Conservation (phyloP, 2,329 filamentous ascomycete genomes). For the Colletotrichum gloeosporioides region DNA sequence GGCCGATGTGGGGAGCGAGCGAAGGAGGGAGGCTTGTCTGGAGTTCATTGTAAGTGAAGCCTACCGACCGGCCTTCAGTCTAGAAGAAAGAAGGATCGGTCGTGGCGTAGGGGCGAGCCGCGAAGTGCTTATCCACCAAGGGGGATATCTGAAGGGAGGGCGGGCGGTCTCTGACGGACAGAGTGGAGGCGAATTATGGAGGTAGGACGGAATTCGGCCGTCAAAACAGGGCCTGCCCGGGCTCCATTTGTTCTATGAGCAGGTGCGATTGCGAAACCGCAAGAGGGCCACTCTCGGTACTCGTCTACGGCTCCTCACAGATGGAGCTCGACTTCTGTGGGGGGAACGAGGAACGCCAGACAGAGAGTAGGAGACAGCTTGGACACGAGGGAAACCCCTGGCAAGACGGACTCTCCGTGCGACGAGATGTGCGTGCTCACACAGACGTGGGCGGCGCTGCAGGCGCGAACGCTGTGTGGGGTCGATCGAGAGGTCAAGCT, state of each 20-base stretch:
- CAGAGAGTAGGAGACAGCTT: neutral
- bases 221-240: neutral
- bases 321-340: neutral
- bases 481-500: slow-evolving; percentile 14
- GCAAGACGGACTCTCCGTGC: neutral
- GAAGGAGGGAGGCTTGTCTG: neutral
- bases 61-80: neutral
- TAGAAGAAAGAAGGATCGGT: neutral
- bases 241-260: neutral
- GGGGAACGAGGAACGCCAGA: neutral
- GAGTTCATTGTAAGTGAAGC: neutral
- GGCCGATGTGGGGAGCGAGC: neutral
- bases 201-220: slow-evolving; percentile 17
- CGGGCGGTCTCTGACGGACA: neutral
- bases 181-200: neutral
- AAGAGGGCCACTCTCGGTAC: neutral
- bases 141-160: neutral
- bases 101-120: slow-evolving; percentile 13
- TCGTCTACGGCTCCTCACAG: neutral
- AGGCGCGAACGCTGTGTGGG: neutral
- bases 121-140: neutral
- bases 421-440: neutral
- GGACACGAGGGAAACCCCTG: neutral
- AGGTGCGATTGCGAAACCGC: slow-evolving; percentile 1
- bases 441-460: neutral